Base-by-base conservation (phyloP, 179 eudicot genomes). In the Nepenthes alata region DNA sequence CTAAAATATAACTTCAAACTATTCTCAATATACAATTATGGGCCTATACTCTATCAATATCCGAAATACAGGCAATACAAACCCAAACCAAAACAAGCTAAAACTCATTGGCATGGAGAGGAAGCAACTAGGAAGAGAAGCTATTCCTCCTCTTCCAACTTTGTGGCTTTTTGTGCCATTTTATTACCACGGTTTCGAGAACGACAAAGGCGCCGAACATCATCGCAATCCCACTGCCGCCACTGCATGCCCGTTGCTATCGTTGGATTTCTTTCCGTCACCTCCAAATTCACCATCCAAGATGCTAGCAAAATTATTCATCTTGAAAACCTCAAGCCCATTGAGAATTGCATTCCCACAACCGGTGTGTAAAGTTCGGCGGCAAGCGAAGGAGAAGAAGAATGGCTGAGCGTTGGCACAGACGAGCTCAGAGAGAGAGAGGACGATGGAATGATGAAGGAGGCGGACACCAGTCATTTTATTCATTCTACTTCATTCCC, bases 211-310 rank as follows among this genome's bases (percentile, higher is more conserved):
- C 78, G 4, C 78, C 80, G 38, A 76, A 76, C 80, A 76, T 76
- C 78, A 79, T 79, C 7, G 83, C 80, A 16, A 79, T 34, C 83
- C 83, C 2, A 79, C 76, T n/a, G 71, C 78, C 0, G 78, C 83
- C 5, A 79, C 80, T 0, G 74, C 61, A 11, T 71, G 68, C 41
- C 75, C 64, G 0, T 49, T 49, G 11, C 58, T 60, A 1, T 39
- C 64, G 11, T 10, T 5, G 0, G 58, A 55, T 3, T 38, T 47
- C 58, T 64, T 68, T 13, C 80, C 83, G 35, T 79, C 78, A 1
- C 78, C 78, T 3, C 80, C 78, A 45, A 57, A 73, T 65, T 73
- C 69, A 9, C 83, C 80, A 47, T 79, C 83, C 66, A 79, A 65
- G 44, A 80, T 79, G 5, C 55, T 65, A 0, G 73, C 78, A 1